Evolutionary conservation across 768 basidiomycete species (phyloP), one percentile per base, ranked within the genome.

Genomic region (Cyclocybe aegerita): DNA sequence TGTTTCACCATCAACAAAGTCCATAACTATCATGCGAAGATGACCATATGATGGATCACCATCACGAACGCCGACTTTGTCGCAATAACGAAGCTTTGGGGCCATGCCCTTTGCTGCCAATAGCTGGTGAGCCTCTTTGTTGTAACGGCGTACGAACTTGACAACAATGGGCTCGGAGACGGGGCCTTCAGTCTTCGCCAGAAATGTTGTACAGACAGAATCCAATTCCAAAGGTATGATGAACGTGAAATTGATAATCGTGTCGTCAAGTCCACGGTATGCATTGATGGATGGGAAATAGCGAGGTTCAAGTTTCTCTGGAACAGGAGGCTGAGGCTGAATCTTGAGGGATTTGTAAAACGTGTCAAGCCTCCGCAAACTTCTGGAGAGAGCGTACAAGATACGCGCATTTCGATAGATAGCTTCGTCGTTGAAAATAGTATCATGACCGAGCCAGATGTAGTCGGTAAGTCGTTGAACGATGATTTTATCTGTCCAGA

Each of bases 401-500:
- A 60, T 29, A 3, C 54, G 55, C 7, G 60, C 64, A 43, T 67
- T 54, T 36, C 44, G 50, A 43, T 32, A 4, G 23, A 14, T 53
- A 4, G 60, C 62, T 2, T 16, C 30, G 9, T 64, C 58, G 17
- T 68, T 63, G 9, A 43, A 35, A 8, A 53, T 34, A 44, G 56
- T 54, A 39, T 44, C 53, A 31, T 16, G 2, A 39, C 62, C 70
- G 32, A 68, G 37, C 66, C 68, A 70, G 17, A 67, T 34, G 40
- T 60, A 63, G 40, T 70, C 67, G 0, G 68, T 70, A 10, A 73
- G 66, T n/a, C 53, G 59, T 50, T 72, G 70, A 32, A 66, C 60
- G 9, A 75, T 50, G 35, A 56, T 58, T 0, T 47, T 30, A 10
- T 46, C 23, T 0, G 64, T 65, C 31, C 64, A 36, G 10, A 72